These are phyloP conservation scores for Neurospora cerealis DNA, from an alignment of 495 filamentous ascomycete genomes.

Conservation along the genomic window DNA sequence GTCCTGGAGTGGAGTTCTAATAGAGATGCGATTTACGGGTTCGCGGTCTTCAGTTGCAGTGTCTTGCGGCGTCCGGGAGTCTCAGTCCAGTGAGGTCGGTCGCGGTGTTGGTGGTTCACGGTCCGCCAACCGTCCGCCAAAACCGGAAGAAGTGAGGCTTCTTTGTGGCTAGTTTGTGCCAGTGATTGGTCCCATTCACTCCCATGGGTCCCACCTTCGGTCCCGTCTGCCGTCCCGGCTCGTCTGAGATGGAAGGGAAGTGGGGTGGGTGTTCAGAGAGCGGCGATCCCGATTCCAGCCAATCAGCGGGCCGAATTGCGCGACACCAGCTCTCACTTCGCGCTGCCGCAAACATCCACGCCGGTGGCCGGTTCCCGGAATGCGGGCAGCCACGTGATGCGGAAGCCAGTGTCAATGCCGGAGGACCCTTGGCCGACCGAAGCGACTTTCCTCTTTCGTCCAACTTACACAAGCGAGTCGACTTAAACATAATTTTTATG, in stretches of 20 bases:
- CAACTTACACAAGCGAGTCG: neutral
- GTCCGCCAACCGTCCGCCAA: neutral
- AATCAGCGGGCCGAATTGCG: neutral
- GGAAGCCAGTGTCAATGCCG: neutral
- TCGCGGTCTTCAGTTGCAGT: neutral
- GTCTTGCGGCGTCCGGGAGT: neutral
- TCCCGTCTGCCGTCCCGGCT: neutral
- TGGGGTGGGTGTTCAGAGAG: neutral
- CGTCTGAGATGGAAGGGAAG: neutral
- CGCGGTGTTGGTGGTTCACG: neutral
- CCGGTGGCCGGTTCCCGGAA: neutral
- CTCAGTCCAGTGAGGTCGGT: neutral
- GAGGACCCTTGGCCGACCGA: neutral
- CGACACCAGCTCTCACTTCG: neutral
- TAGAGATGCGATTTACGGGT: neutral
- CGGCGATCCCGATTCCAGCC: neutral
- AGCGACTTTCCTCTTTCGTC: neutral
- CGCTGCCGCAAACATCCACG: neutral
- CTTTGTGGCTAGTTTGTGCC: neutral
- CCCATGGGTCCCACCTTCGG: neutral
- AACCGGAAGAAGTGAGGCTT: neutral
- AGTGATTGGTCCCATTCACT: neutral
- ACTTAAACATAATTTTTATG: neutral
- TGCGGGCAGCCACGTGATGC: neutral
- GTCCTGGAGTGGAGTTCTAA: neutral